Evolutionary conservation across 148 eudicot species (phyloP).

Genomic region (Amaranthus palmeri): DNA sequence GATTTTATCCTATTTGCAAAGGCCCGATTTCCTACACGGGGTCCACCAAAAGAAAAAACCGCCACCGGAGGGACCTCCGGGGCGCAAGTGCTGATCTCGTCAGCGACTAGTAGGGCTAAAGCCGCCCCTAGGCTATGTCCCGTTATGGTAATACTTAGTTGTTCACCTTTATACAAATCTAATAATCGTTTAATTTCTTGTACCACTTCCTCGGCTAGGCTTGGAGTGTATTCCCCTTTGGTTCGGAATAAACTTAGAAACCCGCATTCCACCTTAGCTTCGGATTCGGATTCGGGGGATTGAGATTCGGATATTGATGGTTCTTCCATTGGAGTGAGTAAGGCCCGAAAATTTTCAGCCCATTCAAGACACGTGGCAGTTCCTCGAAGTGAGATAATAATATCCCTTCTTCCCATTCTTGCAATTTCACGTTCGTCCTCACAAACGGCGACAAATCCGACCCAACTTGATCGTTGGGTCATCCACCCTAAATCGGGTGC

Average conservation of each 20-base stretch:
- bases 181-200: slow-evolving; percentile 47
- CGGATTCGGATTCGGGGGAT: slow-evolving; percentile 10
- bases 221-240: slow-evolving; percentile 44
- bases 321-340: slow-evolving; percentile 44
- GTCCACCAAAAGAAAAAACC: slow-evolving; percentile 87
- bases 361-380: slow-evolving; percentile 97
- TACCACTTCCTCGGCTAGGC: slow-evolving; percentile 57
- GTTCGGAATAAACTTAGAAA: slow-evolving; percentile 69
- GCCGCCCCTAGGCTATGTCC: slow-evolving; percentile 99
- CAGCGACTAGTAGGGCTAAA: slow-evolving; percentile 68
- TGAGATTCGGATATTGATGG: not conserved
- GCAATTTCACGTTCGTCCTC: slow-evolving; percentile 64
- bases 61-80: slow-evolving; percentile 62
- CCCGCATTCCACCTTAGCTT: slow-evolving; percentile 78
- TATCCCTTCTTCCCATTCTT: slow-evolving; percentile 88
- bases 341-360: slow-evolving; percentile 77
- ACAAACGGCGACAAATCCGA: slow-evolving; percentile 91
- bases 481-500: slow-evolving; percentile 99
- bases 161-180: slow-evolving; percentile 58
- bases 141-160: slow-evolving; percentile 68
- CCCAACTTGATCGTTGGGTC: slow-evolving; percentile 89
- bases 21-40: slow-evolving; percentile 72
- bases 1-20: slow-evolving; percentile 38
- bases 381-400: slow-evolving; percentile 82
- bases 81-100: slow-evolving; percentile 52